Percentiles rank a stretch among this genome's conserved stretches.
phyloP scores from a whole-genome alignment of 1,284 basidiomycete species.

The Cutaneotrichosporon sp. region DNA sequence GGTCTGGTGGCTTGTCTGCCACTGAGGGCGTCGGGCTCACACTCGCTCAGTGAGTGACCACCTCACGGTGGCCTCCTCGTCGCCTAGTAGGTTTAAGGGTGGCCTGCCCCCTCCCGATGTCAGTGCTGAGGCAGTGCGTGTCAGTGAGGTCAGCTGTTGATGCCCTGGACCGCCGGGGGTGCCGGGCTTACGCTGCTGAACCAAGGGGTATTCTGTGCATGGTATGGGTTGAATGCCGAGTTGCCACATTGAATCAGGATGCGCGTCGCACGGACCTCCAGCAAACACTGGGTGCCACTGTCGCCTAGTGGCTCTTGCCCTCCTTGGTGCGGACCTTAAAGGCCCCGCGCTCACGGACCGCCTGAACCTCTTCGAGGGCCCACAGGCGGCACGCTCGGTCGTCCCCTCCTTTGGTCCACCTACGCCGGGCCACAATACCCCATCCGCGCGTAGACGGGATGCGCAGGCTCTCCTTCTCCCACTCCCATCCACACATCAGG shows the following conservation, averaged over 20 bases:
- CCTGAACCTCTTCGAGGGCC: slow-evolving; percentile 39
- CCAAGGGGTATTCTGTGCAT: background rate
- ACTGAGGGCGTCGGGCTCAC: too few species aligned
- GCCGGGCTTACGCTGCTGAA: too few species aligned
- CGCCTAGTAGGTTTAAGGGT: too few species aligned
- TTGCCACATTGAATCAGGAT: too few species aligned
- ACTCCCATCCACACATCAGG: slow-evolving; percentile 70
- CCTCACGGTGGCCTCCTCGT: too few species aligned
- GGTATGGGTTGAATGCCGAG: background rate
- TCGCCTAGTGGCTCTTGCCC: slow-evolving; percentile 36
- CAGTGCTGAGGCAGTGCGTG: too few species aligned
- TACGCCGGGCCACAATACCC: slow-evolving; percentile 19
- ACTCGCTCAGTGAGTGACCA: too few species aligned
- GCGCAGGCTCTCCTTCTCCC: slow-evolving; percentile 77
- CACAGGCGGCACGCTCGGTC: slow-evolving; percentile 31
- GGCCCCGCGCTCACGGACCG: slow-evolving; percentile 31
- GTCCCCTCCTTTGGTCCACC: slow-evolving; percentile 31
- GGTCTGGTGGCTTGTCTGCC: too few species aligned
- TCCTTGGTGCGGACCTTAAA: slow-evolving; percentile 45
- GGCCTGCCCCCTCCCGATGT: too few species aligned
- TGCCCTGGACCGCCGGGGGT: too few species aligned
- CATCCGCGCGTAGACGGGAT: slow-evolving; percentile 61
- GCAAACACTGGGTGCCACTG: background rate
- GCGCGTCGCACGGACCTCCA: too few species aligned
- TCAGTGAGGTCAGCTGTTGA: too few species aligned